Evolutionary conservation across 164 flowering plant species (phyloP), one percentile per base, ranked within the genome.

Genomic region (Litsea cubeba): DNA sequence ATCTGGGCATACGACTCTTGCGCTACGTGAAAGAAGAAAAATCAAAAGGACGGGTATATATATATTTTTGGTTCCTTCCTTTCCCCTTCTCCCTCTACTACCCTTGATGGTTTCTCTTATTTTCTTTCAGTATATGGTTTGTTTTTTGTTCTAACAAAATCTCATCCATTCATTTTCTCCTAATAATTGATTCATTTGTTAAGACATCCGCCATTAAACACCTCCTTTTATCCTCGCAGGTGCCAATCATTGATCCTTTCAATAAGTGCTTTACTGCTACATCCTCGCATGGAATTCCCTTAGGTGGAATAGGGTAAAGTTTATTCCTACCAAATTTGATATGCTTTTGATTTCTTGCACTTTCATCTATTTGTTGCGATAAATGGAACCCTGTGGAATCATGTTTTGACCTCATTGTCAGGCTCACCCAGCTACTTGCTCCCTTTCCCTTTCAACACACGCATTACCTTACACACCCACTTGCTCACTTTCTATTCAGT

Each of bases 1-100:
- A 92, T 20, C 71, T 94, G 72, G 98, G 95, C 74, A 49, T 82
- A 65, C 87, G 98, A 72, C 62, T 94, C 6, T 84, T 81, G 89
- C 85, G 84, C 26, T 71, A 82, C 71, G 22, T 79, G 23, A 83
- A 75, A 72, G 87, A 87, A 87, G 88, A 88, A 82, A 66, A 79
- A 22, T 71, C 82, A n/a, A 83, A 77, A 78, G 90, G 92, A 78
- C 84, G 78, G 83, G 97, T 90, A 40, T 40, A 40, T 40, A 40
- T 35, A 35, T 35, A 6, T 40, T 24, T 54, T 51, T 2, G 50
- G 40, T 25, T 49, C 68, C 69, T 72, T 25, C 26, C 46, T 15
- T 24, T 12, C 5, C 23, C 25, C 5, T 17, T 71, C n/a, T 26
- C 50, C 5, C 35, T 30, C 35, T 30, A 30, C n/a, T 24, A 26